phyloP scores from a whole-genome alignment of 148 eudicot genomes.

The Bassia scoparia region DNA sequence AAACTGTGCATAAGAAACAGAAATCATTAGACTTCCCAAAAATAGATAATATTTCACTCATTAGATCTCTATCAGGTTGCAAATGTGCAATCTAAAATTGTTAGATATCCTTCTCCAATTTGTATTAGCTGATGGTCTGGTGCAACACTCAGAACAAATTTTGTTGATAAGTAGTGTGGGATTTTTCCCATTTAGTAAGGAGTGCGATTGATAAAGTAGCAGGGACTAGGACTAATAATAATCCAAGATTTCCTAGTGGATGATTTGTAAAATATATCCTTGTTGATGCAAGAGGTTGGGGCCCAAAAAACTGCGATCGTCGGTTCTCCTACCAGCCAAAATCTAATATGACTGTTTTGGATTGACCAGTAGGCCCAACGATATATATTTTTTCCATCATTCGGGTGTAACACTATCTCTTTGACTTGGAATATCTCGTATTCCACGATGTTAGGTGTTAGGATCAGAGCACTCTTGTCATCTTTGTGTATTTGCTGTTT shows the following conservation, averaged over 20 bases:
- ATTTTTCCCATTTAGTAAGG: neutral
- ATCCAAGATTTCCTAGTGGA: too few relatives aligned
- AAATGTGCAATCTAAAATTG: neutral
- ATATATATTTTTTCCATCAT: too few relatives aligned
- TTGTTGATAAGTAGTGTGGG: neutral
- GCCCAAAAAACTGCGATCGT: neutral
- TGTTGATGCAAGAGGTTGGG: neutral
- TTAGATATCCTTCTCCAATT: too few relatives aligned
- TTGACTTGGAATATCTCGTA: neutral
- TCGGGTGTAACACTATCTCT: too few relatives aligned
- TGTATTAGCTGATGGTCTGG: neutral
- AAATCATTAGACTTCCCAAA: neutral
- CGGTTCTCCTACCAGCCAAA: neutral
- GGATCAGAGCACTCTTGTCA: neutral
- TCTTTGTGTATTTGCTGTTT: slow-evolving; percentile 1
- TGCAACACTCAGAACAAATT: neutral
- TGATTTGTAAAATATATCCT: neutral
- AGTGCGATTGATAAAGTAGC: neutral
- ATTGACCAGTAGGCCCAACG: neutral
- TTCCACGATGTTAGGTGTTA: neutral
- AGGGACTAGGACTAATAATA: too few relatives aligned
- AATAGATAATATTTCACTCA: neutral
- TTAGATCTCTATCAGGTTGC: neutral
- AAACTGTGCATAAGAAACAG: neutral
- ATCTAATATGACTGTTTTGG: neutral